Percentiles rank a stretch among this genome's conserved stretches.
Conservation (phyloP, 495 filamentous ascomycete genomes). For the Delitschia confertaspora region DNA sequence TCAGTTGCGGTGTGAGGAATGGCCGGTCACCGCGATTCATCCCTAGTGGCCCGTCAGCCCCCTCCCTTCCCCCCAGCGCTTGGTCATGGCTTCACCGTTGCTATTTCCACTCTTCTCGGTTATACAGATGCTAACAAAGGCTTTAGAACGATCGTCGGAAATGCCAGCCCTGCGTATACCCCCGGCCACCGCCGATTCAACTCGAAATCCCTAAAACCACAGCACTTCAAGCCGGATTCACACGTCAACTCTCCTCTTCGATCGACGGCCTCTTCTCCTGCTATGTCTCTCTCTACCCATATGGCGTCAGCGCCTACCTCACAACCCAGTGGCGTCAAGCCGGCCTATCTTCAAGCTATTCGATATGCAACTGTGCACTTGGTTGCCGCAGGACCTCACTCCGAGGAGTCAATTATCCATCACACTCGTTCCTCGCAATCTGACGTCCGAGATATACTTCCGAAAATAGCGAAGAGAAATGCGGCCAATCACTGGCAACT, state of each 20-base stretch:
- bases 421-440: conserved; percentile 25
- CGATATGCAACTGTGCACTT: conserved; percentile 29
- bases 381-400: conserved; percentile 30
- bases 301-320: conserved; percentile 26
- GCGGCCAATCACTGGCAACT: conserved; percentile 31
- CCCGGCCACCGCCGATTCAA: conserved; percentile 22
- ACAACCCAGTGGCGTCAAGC: conserved; percentile 21
- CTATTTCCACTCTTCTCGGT: neutral
- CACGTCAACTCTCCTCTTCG: conserved; percentile 16
- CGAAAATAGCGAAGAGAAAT: conserved; percentile 29
- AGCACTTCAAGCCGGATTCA: conserved; percentile 9
- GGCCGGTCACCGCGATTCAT: neutral
- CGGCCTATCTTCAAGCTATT: conserved; percentile 24
- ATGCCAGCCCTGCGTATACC: conserved; percentile 16
- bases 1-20: neutral
- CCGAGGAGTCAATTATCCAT: conserved; percentile 11
- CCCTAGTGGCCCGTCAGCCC: conserved; percentile 1
- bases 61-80: neutral
- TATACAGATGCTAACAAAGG: conserved; percentile 10
- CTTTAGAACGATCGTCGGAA: conserved; percentile 23
- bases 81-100: neutral
- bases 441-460: conserved; percentile 28
- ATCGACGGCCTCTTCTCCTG: conserved; percentile 15
- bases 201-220: conserved; percentile 20
- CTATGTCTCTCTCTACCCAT: conserved; percentile 6